A percentile compares a stretch with the other conserved stretches of the same genome.
These are phyloP conservation scores for Biancaea sappan DNA, from an alignment of 306 rosid species.

Conservation along the genomic window DNA sequence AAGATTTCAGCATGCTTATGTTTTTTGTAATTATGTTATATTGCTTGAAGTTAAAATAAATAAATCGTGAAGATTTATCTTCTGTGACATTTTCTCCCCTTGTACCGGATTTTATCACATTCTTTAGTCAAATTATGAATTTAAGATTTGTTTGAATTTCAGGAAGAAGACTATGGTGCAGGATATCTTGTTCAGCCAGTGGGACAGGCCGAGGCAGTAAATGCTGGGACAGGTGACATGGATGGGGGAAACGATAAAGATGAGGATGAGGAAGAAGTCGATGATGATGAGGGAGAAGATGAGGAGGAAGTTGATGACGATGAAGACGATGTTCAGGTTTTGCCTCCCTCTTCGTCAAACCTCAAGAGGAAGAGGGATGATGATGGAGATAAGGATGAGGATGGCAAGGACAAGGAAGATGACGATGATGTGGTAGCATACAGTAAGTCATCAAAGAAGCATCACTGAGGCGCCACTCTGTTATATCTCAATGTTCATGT, in stretches of 20 bases:
- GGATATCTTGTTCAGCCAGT: constrained; percentile 91
- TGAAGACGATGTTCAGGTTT: constrained; percentile 57
- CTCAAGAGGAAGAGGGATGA: constrained; percentile 80
- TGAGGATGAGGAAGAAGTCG: constrained; percentile 63
- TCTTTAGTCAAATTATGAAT: neutral
- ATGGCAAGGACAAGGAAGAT: constrained; percentile 38
- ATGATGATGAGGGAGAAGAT: constrained; percentile 56
- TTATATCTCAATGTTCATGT: constrained; percentile 43
- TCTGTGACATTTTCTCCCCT: neutral
- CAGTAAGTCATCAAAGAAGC: constrained; percentile 73
- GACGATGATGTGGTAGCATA: constrained; percentile 56
- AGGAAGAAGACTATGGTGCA: constrained; percentile 83
- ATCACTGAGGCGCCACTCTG: constrained; percentile 43
- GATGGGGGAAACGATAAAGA: constrained; percentile 58
- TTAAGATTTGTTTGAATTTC: constrained; percentile 32
- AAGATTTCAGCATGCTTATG: neutral
- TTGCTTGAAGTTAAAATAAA: neutral
- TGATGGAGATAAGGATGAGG: constrained; percentile 48
- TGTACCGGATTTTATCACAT: neutral
- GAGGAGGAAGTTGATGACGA: constrained; percentile 57
- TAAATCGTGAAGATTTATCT: neutral
- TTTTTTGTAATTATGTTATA: neutral
- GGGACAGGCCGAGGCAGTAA: constrained; percentile 57
- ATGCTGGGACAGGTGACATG: constrained; percentile 50
- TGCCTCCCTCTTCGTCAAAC: constrained; percentile 61